These are phyloP conservation scores for Hamigera avellanea DNA, from an alignment of 495 filamentous ascomycete species.

Conservation along the genomic window DNA sequence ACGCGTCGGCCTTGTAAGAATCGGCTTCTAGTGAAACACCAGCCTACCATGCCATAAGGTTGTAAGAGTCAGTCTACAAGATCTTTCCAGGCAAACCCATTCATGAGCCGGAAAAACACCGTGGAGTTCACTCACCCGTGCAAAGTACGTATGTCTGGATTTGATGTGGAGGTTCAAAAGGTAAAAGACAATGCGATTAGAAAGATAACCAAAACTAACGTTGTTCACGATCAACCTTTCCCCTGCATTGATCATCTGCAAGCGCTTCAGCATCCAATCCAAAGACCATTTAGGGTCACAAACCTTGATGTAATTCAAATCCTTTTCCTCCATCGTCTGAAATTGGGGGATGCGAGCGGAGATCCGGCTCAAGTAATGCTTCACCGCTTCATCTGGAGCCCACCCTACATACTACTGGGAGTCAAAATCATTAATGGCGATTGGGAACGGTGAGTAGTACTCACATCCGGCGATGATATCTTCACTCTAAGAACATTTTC, in stretches of 20 bases:
- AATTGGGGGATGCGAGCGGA: slow-evolving; percentile 87
- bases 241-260: slow-evolving; percentile 95
- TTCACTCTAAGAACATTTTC: slow-evolving; percentile 97
- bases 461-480: slow-evolving; percentile 92
- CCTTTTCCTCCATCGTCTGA: slow-evolving; percentile 88
- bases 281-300: background rate
- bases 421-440: slow-evolving; percentile 8
- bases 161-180: slow-evolving; percentile 96
- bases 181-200: slow-evolving; percentile 94
- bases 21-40: slow-evolving; percentile 65
- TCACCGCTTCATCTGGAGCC: slow-evolving; percentile 81
- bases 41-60: slow-evolving; percentile 19
- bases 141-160: slow-evolving; percentile 86
- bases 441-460: slow-evolving; percentile 9
- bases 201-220: slow-evolving; percentile 87
- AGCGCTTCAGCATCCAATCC: slow-evolving; percentile 5
- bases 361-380: slow-evolving; percentile 82
- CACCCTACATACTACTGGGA: slow-evolving; percentile 65
- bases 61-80: background rate
- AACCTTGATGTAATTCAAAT: slow-evolving; percentile 90
- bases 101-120: background rate
- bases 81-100: background rate
- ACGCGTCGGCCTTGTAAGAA: slow-evolving; percentile 81
- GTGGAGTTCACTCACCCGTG: slow-evolving; percentile 44
- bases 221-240: slow-evolving; percentile 87